These are phyloP conservation scores for Phytophthora idaei DNA, from an alignment of 352 stramenopile genomes.

Conservation along the genomic window DNA sequence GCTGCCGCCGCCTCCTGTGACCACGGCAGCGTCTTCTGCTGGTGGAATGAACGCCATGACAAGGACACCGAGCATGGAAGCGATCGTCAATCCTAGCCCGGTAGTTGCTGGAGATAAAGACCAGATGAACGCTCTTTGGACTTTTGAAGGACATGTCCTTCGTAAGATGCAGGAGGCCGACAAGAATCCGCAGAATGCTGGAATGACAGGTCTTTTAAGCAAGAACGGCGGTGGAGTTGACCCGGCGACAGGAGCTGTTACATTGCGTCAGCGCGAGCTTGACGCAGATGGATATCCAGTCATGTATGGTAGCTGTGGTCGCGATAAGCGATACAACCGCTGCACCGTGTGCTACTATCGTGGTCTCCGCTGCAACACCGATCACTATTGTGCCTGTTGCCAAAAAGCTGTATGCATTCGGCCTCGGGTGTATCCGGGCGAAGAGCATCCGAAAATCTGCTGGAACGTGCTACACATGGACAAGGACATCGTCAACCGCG, in stretches of 20 bases:
- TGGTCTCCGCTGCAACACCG: conserved; percentile 66
- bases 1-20: conserved; percentile 6
- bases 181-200: conserved; percentile 44
- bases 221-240: conserved; percentile 17
- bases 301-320: conserved; percentile 68
- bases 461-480: conserved; percentile 85
- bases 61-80: conserved; percentile 18
- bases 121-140: conserved; percentile 71
- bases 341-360: conserved; percentile 82
- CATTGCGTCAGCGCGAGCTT: conserved; percentile 18
- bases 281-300: conserved; percentile 58
- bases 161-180: conserved; percentile 46
- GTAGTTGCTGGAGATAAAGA: conserved; percentile 37
- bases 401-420: conserved; percentile 77
- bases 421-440: conserved; percentile 65
- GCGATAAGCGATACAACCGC: conserved; percentile 72
- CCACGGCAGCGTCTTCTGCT: conserved; percentile 5
- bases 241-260: conserved; percentile 6
- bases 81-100: conserved; percentile 15
- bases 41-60: conserved; percentile 8
- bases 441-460: conserved; percentile 77
- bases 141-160: conserved; percentile 62
- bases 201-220: conserved; percentile 13
- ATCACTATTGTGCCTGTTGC: conserved; percentile 73
- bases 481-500: conserved; percentile 74